Base-by-base conservation (phyloP, 2,329 filamentous ascomycete genomes). In the Cadophora sp. region DNA sequence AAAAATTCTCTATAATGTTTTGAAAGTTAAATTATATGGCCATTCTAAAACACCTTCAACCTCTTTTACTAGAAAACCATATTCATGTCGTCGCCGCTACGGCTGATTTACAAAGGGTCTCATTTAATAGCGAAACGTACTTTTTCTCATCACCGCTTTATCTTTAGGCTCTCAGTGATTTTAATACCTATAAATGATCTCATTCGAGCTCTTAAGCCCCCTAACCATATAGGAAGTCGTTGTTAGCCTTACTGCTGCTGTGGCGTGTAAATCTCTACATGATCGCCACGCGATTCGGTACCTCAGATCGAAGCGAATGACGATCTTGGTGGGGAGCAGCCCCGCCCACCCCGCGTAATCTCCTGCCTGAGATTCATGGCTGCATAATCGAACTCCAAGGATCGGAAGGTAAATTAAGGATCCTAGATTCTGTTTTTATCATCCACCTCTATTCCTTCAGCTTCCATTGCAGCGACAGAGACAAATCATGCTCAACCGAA, bases 361-460 rank as follows among this genome's bases (percentile, higher is more conserved):
- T 50, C 5, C 24, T 48, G 59, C 59, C 37, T 46, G 26, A 46
- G 37, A 16, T 46, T 62, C 37, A 27, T 48, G 59, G 59, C 40
- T 14, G 48, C 7, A 46, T n/a, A 34, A 26, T 55, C 26, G 51
- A 55, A 55, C 26, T 19, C 22, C 40, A 62, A 29, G 48, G 29
- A 46, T 61, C 37, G n/a, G 29, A 62, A 48, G 43, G 59, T 26
- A 16, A n/a, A n/a, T n/a, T n/a, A n/a, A n/a, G n/a, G 34, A 48
- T 62, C 37, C 59, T 11, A 62, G 31, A 26, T 55, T 55, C 26
- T 46, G 37, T 62, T 48, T 62, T 27, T 60, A 62, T 62, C 59
- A 24, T 62, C 40, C 40, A 29, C 59, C 43, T 34, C 37, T 24
- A 62, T 12, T 62, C 37, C 37, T 43, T 14, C 40, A 62, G 59